Evolutionary conservation across 768 basidiomycete species (phyloP).

Genomic region (Leccinellum albellum): DNA sequence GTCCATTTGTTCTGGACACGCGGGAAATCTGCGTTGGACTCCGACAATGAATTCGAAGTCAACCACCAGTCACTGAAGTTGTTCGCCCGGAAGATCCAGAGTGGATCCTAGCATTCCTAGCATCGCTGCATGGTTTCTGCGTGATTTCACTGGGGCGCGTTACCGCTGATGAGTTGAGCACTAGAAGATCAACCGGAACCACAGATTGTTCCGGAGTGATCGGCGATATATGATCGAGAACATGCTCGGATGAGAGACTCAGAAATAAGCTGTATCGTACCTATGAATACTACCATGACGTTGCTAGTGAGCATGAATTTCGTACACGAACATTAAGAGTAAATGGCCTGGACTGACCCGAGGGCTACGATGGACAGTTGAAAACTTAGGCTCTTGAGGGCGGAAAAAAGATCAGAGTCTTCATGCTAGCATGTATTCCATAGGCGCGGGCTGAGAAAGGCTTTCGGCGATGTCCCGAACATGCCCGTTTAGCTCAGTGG

Average conservation of each 20-base stretch:
- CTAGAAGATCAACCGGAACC: no score
- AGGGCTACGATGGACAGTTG: no score
- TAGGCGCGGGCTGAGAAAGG: not conserved
- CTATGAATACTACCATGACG: no score
- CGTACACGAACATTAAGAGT: not conserved
- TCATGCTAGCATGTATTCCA: not conserved
- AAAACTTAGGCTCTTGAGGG: not conserved
- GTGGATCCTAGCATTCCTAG: no score
- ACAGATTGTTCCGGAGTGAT: not conserved
- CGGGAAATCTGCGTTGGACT: not conserved
- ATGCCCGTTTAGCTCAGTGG: constrained; percentile 12
- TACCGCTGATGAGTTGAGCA: no score
- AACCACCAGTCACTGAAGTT: no score
- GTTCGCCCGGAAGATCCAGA: no score
- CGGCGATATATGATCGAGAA: not conserved
- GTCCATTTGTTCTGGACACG: not conserved
- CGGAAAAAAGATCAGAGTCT: no score
- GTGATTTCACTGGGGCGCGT: no score
- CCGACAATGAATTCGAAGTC: no score
- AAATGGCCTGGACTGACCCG: not conserved
- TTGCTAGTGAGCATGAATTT: not conserved
- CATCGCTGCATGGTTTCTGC: no score
- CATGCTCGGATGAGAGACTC: not conserved
- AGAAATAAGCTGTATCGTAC: not conserved
- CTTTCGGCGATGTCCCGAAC: not conserved